Evolutionary conservation across 192 early-diverging fungal species (phyloP), one percentile per base, ranked within the genome.

Genomic region (Gonapodya sp.): DNA sequence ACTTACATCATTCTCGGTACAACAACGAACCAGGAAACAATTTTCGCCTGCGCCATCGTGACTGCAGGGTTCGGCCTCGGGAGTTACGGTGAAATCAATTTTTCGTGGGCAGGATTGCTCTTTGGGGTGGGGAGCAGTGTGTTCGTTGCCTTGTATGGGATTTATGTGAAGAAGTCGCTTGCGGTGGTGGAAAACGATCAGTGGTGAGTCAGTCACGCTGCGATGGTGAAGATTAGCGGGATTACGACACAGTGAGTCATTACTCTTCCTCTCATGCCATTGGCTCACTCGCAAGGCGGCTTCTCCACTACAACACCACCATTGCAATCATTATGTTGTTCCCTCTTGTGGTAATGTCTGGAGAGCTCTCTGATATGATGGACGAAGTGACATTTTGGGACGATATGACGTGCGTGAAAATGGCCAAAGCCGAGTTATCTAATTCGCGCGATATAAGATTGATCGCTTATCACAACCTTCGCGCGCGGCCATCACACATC

Each of bases 91-190:
- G 91, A 92, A 79, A 86, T 89, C 80, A 91, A 92, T 80, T 92
- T 92, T 34, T 90, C 90, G 0, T 92, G 89, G 88, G 79, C 83
- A 2, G 91, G 91, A 34, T 77, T 92, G 1, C 77, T 91, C n/a
- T 90, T 89, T 32, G 91, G 91, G 82, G 90, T 92, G 0, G 89
- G 88, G 1, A 91, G 90, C 8, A 87, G 86, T 80, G 82, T 89
- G 31, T 92, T 92, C 86, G 91, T 92, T 18, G 91, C 91, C 2
- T 83, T 92, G 1, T 92, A 92, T 80, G 91, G 91, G 36, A 92
- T 92, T 79, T 92, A 90, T 79, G 91, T 92, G 24, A 91, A 92
- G 83, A 92, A 92, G 86, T 90, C 89, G 0, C 83, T 92, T 14
- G 36, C 34, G 2, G 35, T 83, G n/a, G 87, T 92, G 18, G 91